Conservation (phyloP, 75 land plant species). For the Isoetes taiwanensis region DNA sequence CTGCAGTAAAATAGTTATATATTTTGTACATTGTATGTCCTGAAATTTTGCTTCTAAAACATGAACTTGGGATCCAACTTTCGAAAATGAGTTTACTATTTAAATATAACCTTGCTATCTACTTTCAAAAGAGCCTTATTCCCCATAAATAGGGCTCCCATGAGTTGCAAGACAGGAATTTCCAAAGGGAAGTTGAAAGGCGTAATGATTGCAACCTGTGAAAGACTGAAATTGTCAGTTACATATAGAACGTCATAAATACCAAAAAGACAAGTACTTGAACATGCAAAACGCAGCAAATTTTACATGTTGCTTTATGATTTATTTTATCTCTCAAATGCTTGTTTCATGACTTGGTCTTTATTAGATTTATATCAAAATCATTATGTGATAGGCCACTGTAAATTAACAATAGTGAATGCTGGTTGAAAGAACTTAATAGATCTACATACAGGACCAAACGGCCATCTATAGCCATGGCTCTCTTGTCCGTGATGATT, state of each 20-base stretch:
- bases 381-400: too few species aligned
- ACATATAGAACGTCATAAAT: not conserved
- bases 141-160: conserved; percentile 99
- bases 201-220: conserved; percentile 74
- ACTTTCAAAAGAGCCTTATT: conserved; percentile 95
- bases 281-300: too few species aligned
- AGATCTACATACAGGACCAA: conserved; percentile 72
- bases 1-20: too few species aligned
- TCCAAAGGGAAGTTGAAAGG: conserved; percentile 85
- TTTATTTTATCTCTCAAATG: too few species aligned
- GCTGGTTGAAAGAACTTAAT: not conserved
- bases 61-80: too few species aligned
- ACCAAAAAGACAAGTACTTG: too few species aligned
- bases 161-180: conserved; percentile 61
- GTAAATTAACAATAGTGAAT: not conserved
- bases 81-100: too few species aligned
- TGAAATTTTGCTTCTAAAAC: too few species aligned
- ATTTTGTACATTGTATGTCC: too few species aligned
- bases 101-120: conserved; percentile 80
- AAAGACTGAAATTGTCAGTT: conserved; percentile 1
- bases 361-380: too few species aligned
- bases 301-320: too few species aligned
- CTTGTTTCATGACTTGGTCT: too few species aligned
- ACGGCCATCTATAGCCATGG: conserved; percentile 92
- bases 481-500: conserved; percentile 97